Percentiles rank a stretch among this genome's conserved stretches.
phyloP scores from a whole-genome alignment of 2,329 filamentous ascomycete species.

The Paecilomyces sp. region DNA sequence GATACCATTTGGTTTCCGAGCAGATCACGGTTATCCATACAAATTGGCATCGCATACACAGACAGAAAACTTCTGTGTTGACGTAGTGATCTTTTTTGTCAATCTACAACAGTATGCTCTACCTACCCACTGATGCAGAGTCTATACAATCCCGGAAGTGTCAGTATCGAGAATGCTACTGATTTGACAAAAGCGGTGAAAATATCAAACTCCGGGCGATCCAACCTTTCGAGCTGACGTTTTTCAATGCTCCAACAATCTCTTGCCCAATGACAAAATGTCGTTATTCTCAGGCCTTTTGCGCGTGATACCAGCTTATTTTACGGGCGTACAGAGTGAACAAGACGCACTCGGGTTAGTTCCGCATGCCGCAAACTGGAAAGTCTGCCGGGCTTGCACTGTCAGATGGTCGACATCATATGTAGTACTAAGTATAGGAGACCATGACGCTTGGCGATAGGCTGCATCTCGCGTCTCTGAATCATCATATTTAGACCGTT shows the following conservation, averaged over 20 bases:
- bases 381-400: background rate
- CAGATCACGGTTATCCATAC: background rate
- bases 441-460: background rate
- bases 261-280: background rate
- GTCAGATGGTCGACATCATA: background rate
- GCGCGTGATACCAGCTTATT: too few species aligned
- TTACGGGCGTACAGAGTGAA: background rate
- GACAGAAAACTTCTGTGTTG: background rate
- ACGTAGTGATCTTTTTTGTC: background rate
- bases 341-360: background rate
- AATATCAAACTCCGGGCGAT: background rate
- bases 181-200: background rate
- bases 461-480: background rate
- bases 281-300: background rate
- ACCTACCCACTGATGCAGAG: background rate
- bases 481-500: background rate
- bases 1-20: background rate
- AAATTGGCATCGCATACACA: background rate
- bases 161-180: background rate
- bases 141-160: background rate
- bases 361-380: background rate
- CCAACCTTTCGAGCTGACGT: background rate
- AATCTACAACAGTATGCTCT: background rate
- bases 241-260: background rate
- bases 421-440: background rate